Base-by-base conservation (phyloP, 1,284 basidiomycete species). In the Tylopilus orsonianus region DNA sequence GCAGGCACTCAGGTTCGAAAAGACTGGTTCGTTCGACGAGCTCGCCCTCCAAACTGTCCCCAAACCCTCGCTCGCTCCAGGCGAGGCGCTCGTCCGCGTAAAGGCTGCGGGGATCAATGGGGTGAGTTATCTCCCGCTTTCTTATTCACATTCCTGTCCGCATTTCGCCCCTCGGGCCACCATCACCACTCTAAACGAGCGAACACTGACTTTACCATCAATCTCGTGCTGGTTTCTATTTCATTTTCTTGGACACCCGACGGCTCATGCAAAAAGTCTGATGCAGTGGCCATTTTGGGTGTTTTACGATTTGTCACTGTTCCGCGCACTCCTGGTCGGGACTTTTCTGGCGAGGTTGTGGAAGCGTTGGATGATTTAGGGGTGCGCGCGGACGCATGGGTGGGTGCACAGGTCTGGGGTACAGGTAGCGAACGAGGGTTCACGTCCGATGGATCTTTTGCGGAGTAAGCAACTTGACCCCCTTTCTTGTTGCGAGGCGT, bases 261-360 rank as follows among this genome's bases (percentile, higher is more conserved):
- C n/a, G 13, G n/a, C 35, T 29, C 16, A 4, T 35, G 22, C 16
- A 20, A 33, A 16, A 13, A 65, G 64, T 65, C 67, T 6, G 64
- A 69, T 16, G 61, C 67, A 18, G 64, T 67, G 4, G 64, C 38
- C 1, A 38, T 65, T 13, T 30, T 62, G 41, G 64, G 64, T 13
- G 49, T 44, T 18, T 42, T 67, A n/a, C 66, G 55, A 2, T 67
- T 69, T 45, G 67, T 69, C 12, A 70, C 68, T 0, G 40, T 54
- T 13, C 65, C 68, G 1, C 65, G 65, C 24, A 66, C 42, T 18
- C 55, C 56, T 7, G 65, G 65, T 29, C 49, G 65, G 32, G 65
- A 67, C 40, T 70, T 70, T 34, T 69, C 65, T 1, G 65, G 65
- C 1, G 58, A 68, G 18, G 64, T 67, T 24, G 56, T 64, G 12